These are phyloP conservation scores for Neurospora crassa DNA, from an alignment of 2,329 filamentous ascomycete species.

Conservation along the genomic window DNA sequence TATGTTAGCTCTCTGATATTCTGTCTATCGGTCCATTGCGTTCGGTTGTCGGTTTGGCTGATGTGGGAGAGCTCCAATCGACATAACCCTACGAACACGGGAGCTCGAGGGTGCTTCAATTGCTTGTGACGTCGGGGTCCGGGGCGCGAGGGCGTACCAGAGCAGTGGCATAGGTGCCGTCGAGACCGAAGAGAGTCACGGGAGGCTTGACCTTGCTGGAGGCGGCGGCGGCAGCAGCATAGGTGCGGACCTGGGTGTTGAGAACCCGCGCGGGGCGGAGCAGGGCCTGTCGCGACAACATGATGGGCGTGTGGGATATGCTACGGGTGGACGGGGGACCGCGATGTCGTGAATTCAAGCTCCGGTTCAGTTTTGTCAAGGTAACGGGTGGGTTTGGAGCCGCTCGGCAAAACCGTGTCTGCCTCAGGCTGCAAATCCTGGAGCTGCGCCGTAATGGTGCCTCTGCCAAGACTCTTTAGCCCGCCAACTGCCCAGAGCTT, in stretches of 20 bases:
- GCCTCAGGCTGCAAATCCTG: conserved; percentile 17
- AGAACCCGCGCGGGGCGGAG: conserved; percentile 47
- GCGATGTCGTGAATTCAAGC: conserved; percentile 21
- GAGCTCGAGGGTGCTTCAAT: neutral
- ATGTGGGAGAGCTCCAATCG: conserved; percentile 4
- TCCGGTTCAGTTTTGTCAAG: conserved; percentile 16
- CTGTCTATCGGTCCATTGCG: neutral
- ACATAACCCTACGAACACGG: conserved; percentile 17
- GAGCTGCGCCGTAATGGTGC: neutral
- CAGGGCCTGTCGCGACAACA: conserved; percentile 52
- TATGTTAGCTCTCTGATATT: conserved; percentile 18
- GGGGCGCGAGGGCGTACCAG: conserved; percentile 57
- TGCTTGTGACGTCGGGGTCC: neutral
- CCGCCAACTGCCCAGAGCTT: neutral
- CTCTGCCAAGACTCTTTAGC: neutral
- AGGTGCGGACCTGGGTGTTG: conserved; percentile 61
- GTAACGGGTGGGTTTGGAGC: conserved; percentile 15
- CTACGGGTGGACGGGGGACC: conserved; percentile 15
- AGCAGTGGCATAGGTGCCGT: conserved; percentile 97
- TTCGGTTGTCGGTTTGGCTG: conserved; percentile 7
- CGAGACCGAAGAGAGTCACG: conserved; percentile 85
- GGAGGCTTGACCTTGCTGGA: conserved; percentile 69
- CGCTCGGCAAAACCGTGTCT: conserved; percentile 16
- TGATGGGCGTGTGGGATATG: conserved; percentile 27
- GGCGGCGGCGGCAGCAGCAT: conserved; percentile 56